Conservation (phyloP, 257 asterid species). For the Lycium barbarum region DNA sequence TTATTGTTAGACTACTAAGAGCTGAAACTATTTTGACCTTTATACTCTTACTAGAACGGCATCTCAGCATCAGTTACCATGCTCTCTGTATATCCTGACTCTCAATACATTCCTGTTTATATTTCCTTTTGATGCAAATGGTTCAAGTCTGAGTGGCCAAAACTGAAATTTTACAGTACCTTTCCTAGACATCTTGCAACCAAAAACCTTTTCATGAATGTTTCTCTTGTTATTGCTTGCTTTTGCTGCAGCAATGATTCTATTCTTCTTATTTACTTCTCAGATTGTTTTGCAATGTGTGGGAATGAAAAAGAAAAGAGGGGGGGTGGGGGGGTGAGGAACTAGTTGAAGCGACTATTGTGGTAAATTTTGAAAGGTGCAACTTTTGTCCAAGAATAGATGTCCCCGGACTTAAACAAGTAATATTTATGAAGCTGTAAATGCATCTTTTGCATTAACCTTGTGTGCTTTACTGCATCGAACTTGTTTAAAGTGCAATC, state of each 20-base stretch:
- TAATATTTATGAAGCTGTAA: not conserved
- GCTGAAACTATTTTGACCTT: not conserved
- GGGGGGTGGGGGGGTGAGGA: not conserved
- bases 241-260: not conserved
- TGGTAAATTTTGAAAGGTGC: not conserved
- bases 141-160: not conserved
- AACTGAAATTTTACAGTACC: constrained; percentile 1
- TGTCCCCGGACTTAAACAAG: not conserved
- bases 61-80: not conserved
- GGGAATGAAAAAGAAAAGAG: not conserved
- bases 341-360: not conserved
- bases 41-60: not conserved
- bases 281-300: not conserved
- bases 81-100: not conserved
- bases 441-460: not conserved
- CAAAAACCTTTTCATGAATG: not conserved
- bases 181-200: not conserved
- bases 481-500: not conserved
- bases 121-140: not conserved
- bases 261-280: not conserved
- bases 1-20: not conserved
- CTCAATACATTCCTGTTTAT: not conserved
- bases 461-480: not conserved
- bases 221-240: not conserved
- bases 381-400: not conserved